These are phyloP conservation scores for Collybiopsis confluens DNA, from an alignment of 768 basidiomycete species.

Conservation along the genomic window DNA sequence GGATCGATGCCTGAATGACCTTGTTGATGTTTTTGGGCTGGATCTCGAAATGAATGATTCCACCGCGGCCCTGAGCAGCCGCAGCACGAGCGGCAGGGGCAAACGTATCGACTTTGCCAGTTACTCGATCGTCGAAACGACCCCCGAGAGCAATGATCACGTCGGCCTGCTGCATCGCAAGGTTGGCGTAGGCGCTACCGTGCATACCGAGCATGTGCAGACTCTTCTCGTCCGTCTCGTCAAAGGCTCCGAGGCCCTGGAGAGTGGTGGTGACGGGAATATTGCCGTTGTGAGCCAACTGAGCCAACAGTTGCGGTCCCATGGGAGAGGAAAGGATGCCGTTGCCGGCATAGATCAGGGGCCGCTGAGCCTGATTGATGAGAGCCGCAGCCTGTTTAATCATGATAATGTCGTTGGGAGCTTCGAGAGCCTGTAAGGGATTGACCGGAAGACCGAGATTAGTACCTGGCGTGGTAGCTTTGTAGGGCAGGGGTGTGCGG, in stretches of 20 bases:
- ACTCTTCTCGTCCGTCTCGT: slow-evolving; percentile 81
- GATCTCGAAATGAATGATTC: slow-evolving; percentile 99
- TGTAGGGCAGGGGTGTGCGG: slow-evolving; percentile 78
- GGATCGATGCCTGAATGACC: slow-evolving; percentile 91
- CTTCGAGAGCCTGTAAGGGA: slow-evolving; percentile 56
- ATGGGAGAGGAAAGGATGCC: slow-evolving; percentile 79
- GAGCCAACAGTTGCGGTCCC: slow-evolving; percentile 77
- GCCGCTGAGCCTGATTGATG: slow-evolving; percentile 89
- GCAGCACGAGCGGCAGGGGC: slow-evolving; percentile 89
- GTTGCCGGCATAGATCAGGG: slow-evolving; percentile 90
- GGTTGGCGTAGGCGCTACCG: slow-evolving; percentile 93
- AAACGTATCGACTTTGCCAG: slow-evolving; percentile 83
- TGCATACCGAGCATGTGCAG: slow-evolving; percentile 99
- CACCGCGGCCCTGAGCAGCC: slow-evolving; percentile 80
- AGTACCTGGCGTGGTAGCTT: slow-evolving; percentile 77
- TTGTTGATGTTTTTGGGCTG: slow-evolving; percentile 99
- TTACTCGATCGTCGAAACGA: slow-evolving; percentile 97
- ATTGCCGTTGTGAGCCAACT: slow-evolving; percentile 79
- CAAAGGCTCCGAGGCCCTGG: slow-evolving; percentile 93
- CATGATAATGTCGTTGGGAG: slow-evolving; percentile 57
- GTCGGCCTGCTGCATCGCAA: slow-evolving; percentile 97
- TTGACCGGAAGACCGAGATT: slow-evolving; percentile 71
- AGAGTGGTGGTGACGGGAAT: slow-evolving; percentile 97
- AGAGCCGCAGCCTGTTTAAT: slow-evolving; percentile 82
- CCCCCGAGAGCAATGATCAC: slow-evolving; percentile 96